A percentile compares a stretch with the other conserved stretches of the same genome.
These are phyloP conservation scores for Leishmania mexicana DNA, from an alignment of 208 protist genomes.

Conservation along the genomic window DNA sequence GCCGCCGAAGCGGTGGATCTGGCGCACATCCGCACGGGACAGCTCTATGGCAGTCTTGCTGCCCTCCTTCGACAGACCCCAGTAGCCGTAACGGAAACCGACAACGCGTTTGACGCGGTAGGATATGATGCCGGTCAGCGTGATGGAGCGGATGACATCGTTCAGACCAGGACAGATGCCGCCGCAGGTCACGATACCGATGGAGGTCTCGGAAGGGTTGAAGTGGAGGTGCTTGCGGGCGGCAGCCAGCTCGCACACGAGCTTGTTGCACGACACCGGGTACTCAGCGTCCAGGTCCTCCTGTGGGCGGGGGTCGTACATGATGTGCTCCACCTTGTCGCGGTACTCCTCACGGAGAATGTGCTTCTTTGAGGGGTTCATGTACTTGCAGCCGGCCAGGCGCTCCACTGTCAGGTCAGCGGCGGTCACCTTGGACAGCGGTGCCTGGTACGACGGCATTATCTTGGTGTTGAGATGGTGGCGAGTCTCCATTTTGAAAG, in stretches of 20 bases:
- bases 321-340: constrained; percentile 85
- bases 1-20: constrained; percentile 94
- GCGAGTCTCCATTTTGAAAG: constrained; percentile 12
- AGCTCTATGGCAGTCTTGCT: constrained; percentile 89
- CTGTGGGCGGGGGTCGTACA: constrained; percentile 87
- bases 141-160: constrained; percentile 94
- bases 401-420: constrained; percentile 82
- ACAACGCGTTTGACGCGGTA: constrained; percentile 94
- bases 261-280: constrained; percentile 70
- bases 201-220: constrained; percentile 83
- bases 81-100: constrained; percentile 94
- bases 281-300: constrained; percentile 52
- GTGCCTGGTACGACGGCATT: constrained; percentile 49
- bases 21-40: constrained; percentile 67
- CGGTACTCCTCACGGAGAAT: constrained; percentile 70
- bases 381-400: constrained; percentile 68
- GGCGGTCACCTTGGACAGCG: constrained; percentile 60
- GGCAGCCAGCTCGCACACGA: constrained; percentile 80
- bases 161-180: constrained; percentile 97
- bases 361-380: constrained; percentile 86
- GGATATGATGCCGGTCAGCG: constrained; percentile 61
- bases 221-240: constrained; percentile 89
- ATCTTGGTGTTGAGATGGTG: constrained; percentile 23
- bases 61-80: constrained; percentile 89
- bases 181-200: constrained; percentile 95